These are phyloP conservation scores for Triangularia setosa DNA, from an alignment of 2,329 filamentous ascomycete species.

Conservation along the genomic window DNA sequence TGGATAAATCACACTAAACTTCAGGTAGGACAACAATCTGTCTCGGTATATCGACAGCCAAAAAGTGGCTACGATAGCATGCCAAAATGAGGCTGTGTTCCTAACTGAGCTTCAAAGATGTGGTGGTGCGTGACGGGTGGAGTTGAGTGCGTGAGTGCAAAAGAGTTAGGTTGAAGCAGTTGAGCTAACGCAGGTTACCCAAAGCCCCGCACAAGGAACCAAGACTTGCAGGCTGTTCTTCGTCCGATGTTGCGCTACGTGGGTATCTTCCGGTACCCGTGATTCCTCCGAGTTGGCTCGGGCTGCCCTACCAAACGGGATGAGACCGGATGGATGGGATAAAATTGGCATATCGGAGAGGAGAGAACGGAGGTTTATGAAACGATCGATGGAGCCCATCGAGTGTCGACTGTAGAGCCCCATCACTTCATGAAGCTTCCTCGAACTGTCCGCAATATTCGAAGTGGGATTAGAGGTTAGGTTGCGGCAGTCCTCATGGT, in stretches of 20 bases:
- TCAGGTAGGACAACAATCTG: neutral
- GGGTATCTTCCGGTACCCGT: neutral
- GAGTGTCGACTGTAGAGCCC: neutral
- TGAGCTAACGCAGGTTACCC: neutral
- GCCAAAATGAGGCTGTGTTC: neutral
- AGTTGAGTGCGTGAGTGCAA: neutral
- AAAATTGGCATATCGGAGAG: too few relatives aligned
- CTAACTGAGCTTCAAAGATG: neutral
- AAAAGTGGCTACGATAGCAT: neutral
- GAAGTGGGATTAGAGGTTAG: too few relatives aligned
- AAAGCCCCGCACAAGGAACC: neutral
- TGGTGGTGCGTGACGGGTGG: neutral
- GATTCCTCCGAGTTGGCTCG: neutral
- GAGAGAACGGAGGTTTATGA: neutral
- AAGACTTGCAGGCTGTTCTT: neutral
- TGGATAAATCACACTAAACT: neutral
- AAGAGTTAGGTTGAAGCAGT: neutral
- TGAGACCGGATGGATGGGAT: neutral
- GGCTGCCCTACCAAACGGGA: neutral
- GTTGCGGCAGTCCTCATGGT: neutral
- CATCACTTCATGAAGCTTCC: too few relatives aligned
- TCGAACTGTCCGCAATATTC: too few relatives aligned
- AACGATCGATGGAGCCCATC: neutral
- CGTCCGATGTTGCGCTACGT: neutral
- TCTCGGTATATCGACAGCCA: neutral